These are phyloP conservation scores for Syncephalastrum racemosum DNA, from an alignment of 371 early-diverging fungal species.

Conservation along the genomic window DNA sequence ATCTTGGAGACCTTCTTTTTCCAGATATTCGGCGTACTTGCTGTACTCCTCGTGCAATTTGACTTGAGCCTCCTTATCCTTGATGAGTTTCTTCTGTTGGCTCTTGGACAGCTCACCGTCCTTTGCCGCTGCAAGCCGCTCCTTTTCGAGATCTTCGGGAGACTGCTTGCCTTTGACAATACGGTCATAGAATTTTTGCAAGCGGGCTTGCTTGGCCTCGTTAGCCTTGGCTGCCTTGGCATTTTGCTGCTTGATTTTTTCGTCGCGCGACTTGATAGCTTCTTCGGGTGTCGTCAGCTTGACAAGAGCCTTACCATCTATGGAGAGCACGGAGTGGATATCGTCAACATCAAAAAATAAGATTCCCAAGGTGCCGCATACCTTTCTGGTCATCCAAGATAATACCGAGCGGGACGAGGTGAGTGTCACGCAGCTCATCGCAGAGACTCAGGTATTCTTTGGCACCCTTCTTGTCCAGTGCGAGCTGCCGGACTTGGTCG, in stretches of 20 bases:
- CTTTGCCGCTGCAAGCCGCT: constrained; percentile 77
- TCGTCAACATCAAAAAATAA: neutral
- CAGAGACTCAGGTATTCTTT: constrained; percentile 73
- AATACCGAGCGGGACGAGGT: constrained; percentile 85
- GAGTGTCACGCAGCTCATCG: constrained; percentile 88
- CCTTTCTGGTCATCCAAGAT: constrained; percentile 90
- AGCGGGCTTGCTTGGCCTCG: constrained; percentile 64
- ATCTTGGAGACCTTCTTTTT: constrained; percentile 4
- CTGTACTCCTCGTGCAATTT: constrained; percentile 88
- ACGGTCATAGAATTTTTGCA: constrained; percentile 44
- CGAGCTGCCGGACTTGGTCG: constrained; percentile 79
- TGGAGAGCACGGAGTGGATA: neutral
- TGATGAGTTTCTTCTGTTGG: constrained; percentile 82
- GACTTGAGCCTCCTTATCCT: constrained; percentile 82
- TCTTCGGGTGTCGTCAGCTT: constrained; percentile 85
- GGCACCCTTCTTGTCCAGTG: constrained; percentile 55
- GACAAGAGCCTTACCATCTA: constrained; percentile 86
- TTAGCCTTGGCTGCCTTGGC: constrained; percentile 65
- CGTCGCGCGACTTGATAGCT: constrained; percentile 63
- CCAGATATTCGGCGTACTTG: constrained; percentile 19
- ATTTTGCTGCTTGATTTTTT: constrained; percentile 60
- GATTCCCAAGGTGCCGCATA: constrained; percentile 13
- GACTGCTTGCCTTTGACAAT: constrained; percentile 76
- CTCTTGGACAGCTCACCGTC: constrained; percentile 67
- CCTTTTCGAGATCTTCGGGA: constrained; percentile 79